These are phyloP conservation scores for Malania oleifera DNA, from an alignment of 164 flowering plant species.

Conservation along the genomic window DNA sequence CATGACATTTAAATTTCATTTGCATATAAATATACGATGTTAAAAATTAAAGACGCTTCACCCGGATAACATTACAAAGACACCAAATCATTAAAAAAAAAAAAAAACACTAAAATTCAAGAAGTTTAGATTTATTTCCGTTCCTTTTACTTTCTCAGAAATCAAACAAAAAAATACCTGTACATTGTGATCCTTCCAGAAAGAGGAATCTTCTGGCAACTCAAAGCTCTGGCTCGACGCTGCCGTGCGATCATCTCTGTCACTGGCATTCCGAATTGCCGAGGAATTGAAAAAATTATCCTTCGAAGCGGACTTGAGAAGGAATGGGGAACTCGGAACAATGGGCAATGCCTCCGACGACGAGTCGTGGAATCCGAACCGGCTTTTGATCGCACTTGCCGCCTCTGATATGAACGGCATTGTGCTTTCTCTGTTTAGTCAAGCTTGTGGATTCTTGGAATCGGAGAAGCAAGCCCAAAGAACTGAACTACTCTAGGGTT, in stretches of 20 bases:
- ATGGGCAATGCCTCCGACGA: too few relatives aligned
- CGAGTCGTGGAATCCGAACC: slow-evolving; percentile 53
- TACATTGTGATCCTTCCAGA: slow-evolving; percentile 90
- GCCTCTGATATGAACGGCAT: slow-evolving; percentile 72
- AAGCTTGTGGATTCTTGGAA: background rate
- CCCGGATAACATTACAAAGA: too few relatives aligned
- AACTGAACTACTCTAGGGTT: background rate
- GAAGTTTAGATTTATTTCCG: too few relatives aligned
- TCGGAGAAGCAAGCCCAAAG: background rate
- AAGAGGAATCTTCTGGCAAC: slow-evolving; percentile 70
- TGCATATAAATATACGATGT: too few relatives aligned
- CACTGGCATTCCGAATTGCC: slow-evolving; percentile 23
- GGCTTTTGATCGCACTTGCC: slow-evolving; percentile 56
- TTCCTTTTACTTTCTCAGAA: background rate
- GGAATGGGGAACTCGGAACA: slow-evolving; percentile 45
- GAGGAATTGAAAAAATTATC: slow-evolving; percentile 21
- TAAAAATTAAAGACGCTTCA: too few relatives aligned
- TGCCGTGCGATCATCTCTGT: slow-evolving; percentile 20
- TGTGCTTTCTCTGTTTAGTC: background rate
- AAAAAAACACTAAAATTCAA: too few relatives aligned
- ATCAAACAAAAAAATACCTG: slow-evolving; percentile 44
- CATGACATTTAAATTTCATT: too few relatives aligned
- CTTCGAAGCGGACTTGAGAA: slow-evolving; percentile 37
- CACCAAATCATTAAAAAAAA: too few relatives aligned
- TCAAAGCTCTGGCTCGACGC: slow-evolving; percentile 55